Conservation (phyloP, 805 yeast genomes). For the Priceomyces fermenticarens region DNA sequence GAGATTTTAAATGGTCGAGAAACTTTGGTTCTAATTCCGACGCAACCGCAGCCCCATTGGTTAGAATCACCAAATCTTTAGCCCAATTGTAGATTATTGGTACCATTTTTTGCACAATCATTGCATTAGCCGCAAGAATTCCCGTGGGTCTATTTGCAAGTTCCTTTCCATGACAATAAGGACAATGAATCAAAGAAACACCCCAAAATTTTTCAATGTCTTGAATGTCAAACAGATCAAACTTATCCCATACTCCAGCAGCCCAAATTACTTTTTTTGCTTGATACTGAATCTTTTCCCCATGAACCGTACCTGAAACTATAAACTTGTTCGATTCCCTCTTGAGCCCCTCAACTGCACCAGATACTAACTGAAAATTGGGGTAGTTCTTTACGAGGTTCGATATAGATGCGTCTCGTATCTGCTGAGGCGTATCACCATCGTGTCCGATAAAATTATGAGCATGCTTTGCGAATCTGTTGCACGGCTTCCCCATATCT, state of each 20-base stretch:
- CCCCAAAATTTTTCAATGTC: constrained; percentile 14
- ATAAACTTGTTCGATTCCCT: no score
- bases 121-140: constrained; percentile 1
- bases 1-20: neutral
- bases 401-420: neutral
- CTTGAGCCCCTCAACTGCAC: no score
- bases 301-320: no score
- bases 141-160: constrained; percentile 8
- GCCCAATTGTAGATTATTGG: constrained; percentile 9
- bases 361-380: no score
- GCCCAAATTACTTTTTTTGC: constrained; percentile 9
- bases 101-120: constrained; percentile 3
- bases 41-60: neutral
- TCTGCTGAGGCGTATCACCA: constrained; percentile 8
- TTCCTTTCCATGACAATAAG: constrained; percentile 14
- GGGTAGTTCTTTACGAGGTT: neutral
- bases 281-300: neutral
- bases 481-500: constrained; percentile 11
- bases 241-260: constrained; percentile 10
- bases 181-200: constrained; percentile 9
- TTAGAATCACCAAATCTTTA: constrained; percentile 8
- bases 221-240: constrained; percentile 6
- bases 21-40: neutral
- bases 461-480: constrained; percentile 11
- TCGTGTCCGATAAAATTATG: constrained; percentile 12